Evolutionary conservation across 192 early-diverging fungal species (phyloP).

Genomic region (Coemansia sp.): DNA sequence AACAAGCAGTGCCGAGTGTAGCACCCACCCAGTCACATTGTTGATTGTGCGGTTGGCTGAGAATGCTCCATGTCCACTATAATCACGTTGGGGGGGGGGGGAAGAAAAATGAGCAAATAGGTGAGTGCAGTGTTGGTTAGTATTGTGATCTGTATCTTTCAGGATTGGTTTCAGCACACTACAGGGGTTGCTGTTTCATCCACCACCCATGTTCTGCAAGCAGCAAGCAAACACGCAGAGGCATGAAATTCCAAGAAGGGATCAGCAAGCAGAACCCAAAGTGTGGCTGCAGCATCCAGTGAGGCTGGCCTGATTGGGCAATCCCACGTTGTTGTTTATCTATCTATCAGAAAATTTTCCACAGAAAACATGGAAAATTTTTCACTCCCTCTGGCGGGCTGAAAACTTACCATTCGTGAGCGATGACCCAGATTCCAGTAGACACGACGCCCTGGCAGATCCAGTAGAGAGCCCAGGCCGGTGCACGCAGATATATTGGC

Average conservation of each 20-base stretch:
- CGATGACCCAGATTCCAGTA: conserved; percentile 89
- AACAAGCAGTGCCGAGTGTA: conserved; percentile 88
- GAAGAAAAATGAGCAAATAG: no score
- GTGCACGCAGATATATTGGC: conserved; percentile 47
- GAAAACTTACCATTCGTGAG: conserved; percentile 74
- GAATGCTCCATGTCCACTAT: conserved; percentile 83
- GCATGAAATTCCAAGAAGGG: no score
- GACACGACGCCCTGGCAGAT: conserved; percentile 76
- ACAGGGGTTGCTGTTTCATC: no score
- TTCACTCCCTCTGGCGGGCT: not conserved
- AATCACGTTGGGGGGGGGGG: not conserved
- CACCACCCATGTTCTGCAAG: no score
- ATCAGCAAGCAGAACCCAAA: no score
- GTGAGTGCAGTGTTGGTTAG: no score
- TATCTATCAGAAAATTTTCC: not conserved
- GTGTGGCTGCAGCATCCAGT: no score
- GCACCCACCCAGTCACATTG: conserved; percentile 82
- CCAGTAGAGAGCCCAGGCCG: conserved; percentile 83
- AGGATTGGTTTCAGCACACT: no score
- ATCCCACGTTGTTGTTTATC: not conserved
- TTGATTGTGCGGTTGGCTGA: conserved; percentile 83
- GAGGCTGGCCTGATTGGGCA: no score
- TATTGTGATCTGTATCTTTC: no score
- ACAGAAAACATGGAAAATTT: not conserved
- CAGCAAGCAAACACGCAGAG: no score